These are phyloP conservation scores for Borovskyia barvae DNA, from an alignment of 208 protist genomes.

Conservation along the genomic window DNA sequence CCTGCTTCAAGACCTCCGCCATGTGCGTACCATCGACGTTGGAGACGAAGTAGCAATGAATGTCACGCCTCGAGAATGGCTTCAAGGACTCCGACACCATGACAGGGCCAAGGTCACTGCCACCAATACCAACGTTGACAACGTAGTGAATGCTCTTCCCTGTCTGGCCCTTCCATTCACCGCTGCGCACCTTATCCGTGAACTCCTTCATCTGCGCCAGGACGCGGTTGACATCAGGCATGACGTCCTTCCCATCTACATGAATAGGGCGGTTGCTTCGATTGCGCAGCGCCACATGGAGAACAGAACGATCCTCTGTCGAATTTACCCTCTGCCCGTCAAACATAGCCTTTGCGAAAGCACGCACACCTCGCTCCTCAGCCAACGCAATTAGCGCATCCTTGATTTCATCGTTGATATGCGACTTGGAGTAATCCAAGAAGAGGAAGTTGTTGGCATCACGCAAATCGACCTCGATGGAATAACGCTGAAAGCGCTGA, in stretches of 20 bases:
- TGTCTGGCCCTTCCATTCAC: conserved; percentile 93
- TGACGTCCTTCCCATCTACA: conserved; percentile 95
- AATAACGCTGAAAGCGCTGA: conserved; percentile 70
- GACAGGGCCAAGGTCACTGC: conserved; percentile 95
- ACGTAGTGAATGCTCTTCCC: conserved; percentile 94
- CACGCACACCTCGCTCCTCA: conserved; percentile 72
- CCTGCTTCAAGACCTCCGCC: conserved; percentile 77
- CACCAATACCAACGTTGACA: conserved; percentile 98
- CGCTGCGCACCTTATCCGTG: conserved; percentile 81
- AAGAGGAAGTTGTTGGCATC: conserved; percentile 86
- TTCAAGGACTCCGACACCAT: conserved; percentile 96
- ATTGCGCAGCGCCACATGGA: conserved; percentile 97
- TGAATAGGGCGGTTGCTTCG: conserved; percentile 73
- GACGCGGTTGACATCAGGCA: conserved; percentile 92
- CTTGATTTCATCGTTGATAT: conserved; percentile 93
- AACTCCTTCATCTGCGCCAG: conserved; percentile 93
- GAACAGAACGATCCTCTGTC: conserved; percentile 93
- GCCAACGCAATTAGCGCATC: conserved; percentile 82
- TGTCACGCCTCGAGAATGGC: conserved; percentile 64
- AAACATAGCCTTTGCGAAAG: conserved; percentile 88
- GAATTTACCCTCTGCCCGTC: conserved; percentile 95
- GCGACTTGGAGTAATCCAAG: conserved; percentile 96
- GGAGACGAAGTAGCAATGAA: conserved; percentile 94
- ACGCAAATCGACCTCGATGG: conserved; percentile 58
- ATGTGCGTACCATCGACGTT: conserved; percentile 98